These are phyloP conservation scores for Pistacia integerrima DNA, from an alignment of 345 rosid species.

Conservation along the genomic window DNA sequence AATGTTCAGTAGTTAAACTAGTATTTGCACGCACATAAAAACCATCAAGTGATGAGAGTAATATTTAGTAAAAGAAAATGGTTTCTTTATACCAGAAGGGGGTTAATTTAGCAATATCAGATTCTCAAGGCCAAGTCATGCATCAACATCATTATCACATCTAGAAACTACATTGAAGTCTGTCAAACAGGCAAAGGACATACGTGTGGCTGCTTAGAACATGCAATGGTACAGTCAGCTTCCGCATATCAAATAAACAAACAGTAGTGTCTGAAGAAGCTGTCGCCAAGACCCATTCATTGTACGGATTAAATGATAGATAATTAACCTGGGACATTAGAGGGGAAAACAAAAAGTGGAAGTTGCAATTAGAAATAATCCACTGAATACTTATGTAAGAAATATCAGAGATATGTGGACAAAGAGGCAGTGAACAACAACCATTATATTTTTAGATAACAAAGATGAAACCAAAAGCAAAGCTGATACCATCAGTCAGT, in stretches of 20 bases:
- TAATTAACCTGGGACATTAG: slow-evolving; percentile 60
- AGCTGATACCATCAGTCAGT: too few species aligned
- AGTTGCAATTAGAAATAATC: background rate
- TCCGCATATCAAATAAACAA: slow-evolving; percentile 79
- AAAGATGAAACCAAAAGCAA: background rate
- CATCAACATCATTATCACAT: background rate
- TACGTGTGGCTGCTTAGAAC: slow-evolving; percentile 76
- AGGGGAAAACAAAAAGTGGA: slow-evolving; percentile 9
- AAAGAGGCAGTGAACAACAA: background rate
- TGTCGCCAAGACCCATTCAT: slow-evolving; percentile 91
- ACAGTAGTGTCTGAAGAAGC: slow-evolving; percentile 89
- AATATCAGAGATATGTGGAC: background rate
- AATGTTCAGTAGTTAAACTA: too few species aligned
- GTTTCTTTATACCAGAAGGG: background rate
- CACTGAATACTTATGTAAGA: background rate
- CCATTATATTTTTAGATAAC: background rate
- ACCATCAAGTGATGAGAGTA: too few species aligned
- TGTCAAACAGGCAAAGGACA: slow-evolving; percentile 18
- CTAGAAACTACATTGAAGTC: background rate
- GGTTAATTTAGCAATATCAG: background rate
- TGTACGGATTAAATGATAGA: slow-evolving; percentile 81
- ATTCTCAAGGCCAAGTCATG: background rate
- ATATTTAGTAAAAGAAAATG: too few species aligned
- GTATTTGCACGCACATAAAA: too few species aligned
- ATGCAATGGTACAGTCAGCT: slow-evolving; percentile 67